A percentile compares a stretch with the other conserved stretches of the same genome.
phyloP scores from a whole-genome alignment of 306 rosid genomes.

The Quercus bicolor region DNA sequence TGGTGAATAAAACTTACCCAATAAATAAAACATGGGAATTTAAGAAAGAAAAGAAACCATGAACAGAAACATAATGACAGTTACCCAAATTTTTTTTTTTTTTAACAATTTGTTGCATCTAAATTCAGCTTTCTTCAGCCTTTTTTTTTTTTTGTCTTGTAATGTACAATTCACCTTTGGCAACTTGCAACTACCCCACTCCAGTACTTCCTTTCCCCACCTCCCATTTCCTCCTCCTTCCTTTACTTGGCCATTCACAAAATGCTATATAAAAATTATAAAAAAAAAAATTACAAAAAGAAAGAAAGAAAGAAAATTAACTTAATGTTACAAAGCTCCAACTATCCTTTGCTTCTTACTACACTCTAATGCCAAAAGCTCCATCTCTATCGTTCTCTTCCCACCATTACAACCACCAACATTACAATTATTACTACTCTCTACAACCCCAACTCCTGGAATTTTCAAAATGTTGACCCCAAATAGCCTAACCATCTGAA shows the following conservation, averaged over 20 bases:
- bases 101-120: constrained; percentile 31
- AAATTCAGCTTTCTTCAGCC: constrained; percentile 42
- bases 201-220: not conserved
- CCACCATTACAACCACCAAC: constrained; percentile 45
- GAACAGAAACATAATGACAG: constrained; percentile 26
- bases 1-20: too few relatives aligned
- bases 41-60: not conserved
- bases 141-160: constrained; percentile 16
- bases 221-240: not conserved
- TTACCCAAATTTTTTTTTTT: constrained; percentile 14
- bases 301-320: not conserved
- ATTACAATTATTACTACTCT: not conserved
- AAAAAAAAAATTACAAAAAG: constrained; percentile 1
- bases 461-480: constrained; percentile 86
- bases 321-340: constrained; percentile 75
- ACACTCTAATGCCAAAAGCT: constrained; percentile 56
- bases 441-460: constrained; percentile 35
- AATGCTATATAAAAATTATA: not conserved
- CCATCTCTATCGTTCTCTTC: constrained; percentile 67
- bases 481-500: constrained; percentile 69
- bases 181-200: constrained; percentile 47
- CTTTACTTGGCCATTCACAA: constrained; percentile 28
- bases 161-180: constrained; percentile 48
- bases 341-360: constrained; percentile 78
- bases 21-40: not conserved